Evolutionary conservation across 495 filamentous ascomycete genomes (phyloP), one percentile per base, ranked within the genome.

Genomic region (Penicillium riverlandense): DNA sequence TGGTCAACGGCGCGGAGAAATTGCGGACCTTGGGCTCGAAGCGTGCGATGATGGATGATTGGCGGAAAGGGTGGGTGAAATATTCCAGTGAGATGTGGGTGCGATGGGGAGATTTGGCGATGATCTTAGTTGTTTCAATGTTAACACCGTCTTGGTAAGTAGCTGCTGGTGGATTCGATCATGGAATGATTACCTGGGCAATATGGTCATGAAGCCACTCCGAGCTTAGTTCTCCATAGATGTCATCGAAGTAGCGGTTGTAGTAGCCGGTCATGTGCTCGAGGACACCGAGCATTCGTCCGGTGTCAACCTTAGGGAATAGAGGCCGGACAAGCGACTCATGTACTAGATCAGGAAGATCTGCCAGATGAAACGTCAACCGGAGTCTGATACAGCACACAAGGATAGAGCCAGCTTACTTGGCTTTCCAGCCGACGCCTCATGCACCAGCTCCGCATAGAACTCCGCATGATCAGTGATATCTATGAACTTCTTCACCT

Each of bases 51-150:
- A 49, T 49, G 6, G 41, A 44, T 14, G 47, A 49, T 41, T 49
- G 47, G 11, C 29, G 47, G 37, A 49, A 49, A 9, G 47, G 37
- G 11, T 49, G 47, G 14, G 47, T 44, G 32, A 49, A 49, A 31
- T 49, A 49, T 31, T 49, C 47, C 2, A 49, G 47, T 10, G 47
- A 49, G 37, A 49, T 49, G 27, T 49, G 47, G 11, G 47, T 49
- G 14, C 41, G 36, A 11, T 37, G 37, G 9, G 47, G 47, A 22
- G 47, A 35, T 13, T 38, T 41, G 8, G 41, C 29, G 27, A 49
- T 49, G 2, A 49, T 49, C 41, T 49, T 22, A 22, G 22, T 22
- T 3, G 22, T 4, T 3, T 22, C 2, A 22, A 22, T 22, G 22
- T 22, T 22, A 22, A 6, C 22, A 22, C 22, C 22, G 22, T 22